Base-by-base conservation (phyloP, 805 yeast species). In the Yarrowia osloensis region DNA sequence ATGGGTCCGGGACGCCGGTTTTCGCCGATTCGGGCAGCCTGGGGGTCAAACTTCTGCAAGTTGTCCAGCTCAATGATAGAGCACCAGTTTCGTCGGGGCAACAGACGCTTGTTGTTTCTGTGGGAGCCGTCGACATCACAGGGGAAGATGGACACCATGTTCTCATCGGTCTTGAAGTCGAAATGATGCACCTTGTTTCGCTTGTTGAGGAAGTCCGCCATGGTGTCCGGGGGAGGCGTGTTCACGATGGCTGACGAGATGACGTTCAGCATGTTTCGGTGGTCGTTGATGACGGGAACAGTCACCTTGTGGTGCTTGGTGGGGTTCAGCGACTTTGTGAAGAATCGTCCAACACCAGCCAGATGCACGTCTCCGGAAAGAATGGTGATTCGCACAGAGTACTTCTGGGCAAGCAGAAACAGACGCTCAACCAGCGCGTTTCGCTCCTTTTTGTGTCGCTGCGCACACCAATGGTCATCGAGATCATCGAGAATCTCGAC, bases 401-500 rank as follows among this genome's bases (percentile, higher is more conserved):
- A 75, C 33, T 77, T 72, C 35, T 89, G 82, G 3, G 94, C 91
- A 72, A 92, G 86, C 50, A 84, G 84, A 69, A 87, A 86, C 54
- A 94, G 79, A 69, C 80, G 80, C 44, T 80, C 81, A 69, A 93
- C 78, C 44, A 94, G 80, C 70, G 75, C 74, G 76, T 94, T 94
- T 69, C 99, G 84, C 78, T 94, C 99, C 59, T 77, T 77, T 76
- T 94, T 95, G 78, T 94, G 99, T 75, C 88, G 84, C 68, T 82
- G 82, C 3, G 97, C 88, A 76, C 98, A 92, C 99, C 99, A 94
- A 78, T 94, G 98, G 75, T 94, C 99, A 74, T 92, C 88, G 77
- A 95, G 81, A 76, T 94, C 98, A 74, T 95, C 98, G 71, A 95
- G 82, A 17, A 94, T 85, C 77, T 94, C 98, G 6, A 94, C 87